Conservation (phyloP, 2,329 filamentous ascomycete species). For the Berkeleyomyces rouxiae region DNA sequence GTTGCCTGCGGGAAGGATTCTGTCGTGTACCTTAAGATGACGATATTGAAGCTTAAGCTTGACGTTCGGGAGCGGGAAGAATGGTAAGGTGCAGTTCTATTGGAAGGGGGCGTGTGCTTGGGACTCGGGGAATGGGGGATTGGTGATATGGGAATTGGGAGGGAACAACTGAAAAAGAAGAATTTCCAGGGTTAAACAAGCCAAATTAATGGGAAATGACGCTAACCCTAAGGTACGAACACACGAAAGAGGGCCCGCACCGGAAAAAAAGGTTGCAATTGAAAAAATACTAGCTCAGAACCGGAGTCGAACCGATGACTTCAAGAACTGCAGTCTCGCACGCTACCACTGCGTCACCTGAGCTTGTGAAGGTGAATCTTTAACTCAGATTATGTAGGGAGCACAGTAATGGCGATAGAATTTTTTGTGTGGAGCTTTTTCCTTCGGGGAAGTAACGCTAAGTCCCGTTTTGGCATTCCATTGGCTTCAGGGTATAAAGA, state of each 20-base stretch:
- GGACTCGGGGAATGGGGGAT: not conserved
- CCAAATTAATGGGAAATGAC: not conserved
- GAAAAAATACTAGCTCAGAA: constrained; percentile 12
- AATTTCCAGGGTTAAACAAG: constrained; percentile 3
- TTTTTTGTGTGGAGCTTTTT: not conserved
- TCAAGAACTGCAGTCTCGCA: constrained; percentile 7
- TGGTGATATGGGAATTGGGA: not conserved
- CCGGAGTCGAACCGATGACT: constrained; percentile 8
- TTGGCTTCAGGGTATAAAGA: not conserved
- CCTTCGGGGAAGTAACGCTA: not conserved
- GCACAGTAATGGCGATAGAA: not conserved
- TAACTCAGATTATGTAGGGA: not conserved
- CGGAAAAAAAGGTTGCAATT: constrained; percentile 7
- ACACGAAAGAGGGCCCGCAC: not conserved
- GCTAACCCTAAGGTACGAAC: not conserved
- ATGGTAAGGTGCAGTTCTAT: not conserved
- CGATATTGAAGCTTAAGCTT: not conserved
- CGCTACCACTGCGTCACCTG: constrained; percentile 9
- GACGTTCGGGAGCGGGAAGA: not conserved
- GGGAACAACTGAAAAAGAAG: constrained; percentile 9
- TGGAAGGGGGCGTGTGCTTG: not conserved
- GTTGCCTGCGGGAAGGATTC: not conserved
- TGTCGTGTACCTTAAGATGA: not conserved
- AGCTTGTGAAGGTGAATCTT: not conserved
- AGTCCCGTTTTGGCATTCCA: not conserved